These are phyloP conservation scores for Candida albicans DNA, from an alignment of 1,139 yeast species.

Conservation along the genomic window DNA sequence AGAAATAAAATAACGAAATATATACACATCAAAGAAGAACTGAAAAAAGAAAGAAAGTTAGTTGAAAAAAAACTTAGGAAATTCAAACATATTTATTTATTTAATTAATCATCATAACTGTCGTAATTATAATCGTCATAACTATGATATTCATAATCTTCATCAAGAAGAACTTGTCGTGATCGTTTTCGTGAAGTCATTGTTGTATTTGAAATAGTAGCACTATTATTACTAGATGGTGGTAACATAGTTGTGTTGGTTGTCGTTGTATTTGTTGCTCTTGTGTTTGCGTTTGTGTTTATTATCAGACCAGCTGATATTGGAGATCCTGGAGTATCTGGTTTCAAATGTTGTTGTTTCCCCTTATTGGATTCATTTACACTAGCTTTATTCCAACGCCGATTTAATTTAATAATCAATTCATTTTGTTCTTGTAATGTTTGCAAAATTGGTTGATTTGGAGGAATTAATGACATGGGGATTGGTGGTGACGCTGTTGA, in stretches of 20 bases:
- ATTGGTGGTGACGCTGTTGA: conserved; percentile 4
- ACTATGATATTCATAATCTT: conserved; percentile 17
- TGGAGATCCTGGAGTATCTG: too few species aligned
- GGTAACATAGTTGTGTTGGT: too few species aligned
- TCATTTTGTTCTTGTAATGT: conserved; percentile 32
- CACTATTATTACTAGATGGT: too few species aligned
- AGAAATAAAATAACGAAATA: too few species aligned
- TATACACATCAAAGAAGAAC: too few species aligned
- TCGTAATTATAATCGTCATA: conserved; percentile 17
- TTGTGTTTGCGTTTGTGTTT: too few species aligned
- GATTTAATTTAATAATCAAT: conserved; percentile 35
- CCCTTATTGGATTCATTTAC: conserved; percentile 6
- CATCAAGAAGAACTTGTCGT: conserved; percentile 22
- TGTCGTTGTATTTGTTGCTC: too few species aligned
- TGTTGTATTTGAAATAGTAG: too few species aligned
- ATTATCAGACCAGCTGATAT: too few species aligned
- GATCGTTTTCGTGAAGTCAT: conserved; percentile 19
- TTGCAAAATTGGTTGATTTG: conserved; percentile 10
- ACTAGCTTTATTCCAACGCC: conserved; percentile 36
- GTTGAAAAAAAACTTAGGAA: neutral
- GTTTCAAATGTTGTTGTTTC: neutral
- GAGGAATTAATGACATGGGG: conserved; percentile 6
- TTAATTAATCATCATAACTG: conserved; percentile 9
- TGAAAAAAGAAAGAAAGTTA: conserved; percentile 1
- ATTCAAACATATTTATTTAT: neutral